phyloP scores from a whole-genome alignment of 805 yeast genomes.

The Ogataea trehaloabstinens region DNA sequence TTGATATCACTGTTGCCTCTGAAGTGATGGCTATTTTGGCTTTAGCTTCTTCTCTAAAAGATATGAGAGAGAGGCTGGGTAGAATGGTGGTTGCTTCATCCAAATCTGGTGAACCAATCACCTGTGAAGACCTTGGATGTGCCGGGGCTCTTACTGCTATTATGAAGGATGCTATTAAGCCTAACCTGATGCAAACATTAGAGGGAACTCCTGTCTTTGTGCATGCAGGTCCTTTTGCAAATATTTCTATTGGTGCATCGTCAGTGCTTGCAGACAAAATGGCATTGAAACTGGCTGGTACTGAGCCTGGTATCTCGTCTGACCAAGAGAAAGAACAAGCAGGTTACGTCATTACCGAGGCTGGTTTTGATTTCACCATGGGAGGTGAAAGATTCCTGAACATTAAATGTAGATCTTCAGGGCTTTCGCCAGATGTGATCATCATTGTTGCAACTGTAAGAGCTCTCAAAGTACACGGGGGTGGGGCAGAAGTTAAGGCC shows the following conservation, averaged over 20 bases:
- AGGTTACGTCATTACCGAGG: conserved; percentile 95
- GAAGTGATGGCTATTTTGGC: conserved; percentile 97
- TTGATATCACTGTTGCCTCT: conserved; percentile 94
- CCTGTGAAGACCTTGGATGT: conserved; percentile 92
- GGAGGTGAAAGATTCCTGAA: conserved; percentile 97
- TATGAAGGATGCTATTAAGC: conserved; percentile 93
- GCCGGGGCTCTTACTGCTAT: conserved; percentile 96
- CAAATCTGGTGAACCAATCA: conserved; percentile 72
- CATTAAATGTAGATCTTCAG: conserved; percentile 91
- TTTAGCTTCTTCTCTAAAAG: conserved; percentile 69
- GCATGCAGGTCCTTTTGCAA: conserved; percentile 98
- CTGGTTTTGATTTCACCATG: conserved; percentile 98
- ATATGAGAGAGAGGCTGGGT: conserved; percentile 86
- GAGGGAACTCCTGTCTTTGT: conserved; percentile 98
- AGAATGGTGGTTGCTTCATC: conserved; percentile 85
- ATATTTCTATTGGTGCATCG: conserved; percentile 94
- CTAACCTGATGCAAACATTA: conserved; percentile 93
- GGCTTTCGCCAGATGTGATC: conserved; percentile 82
- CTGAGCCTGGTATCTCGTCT: conserved; percentile 40
- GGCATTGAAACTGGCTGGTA: conserved; percentile 87
- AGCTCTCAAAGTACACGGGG: conserved; percentile 96
- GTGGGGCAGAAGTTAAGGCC: conserved; percentile 95
- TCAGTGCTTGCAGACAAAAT: conserved; percentile 91
- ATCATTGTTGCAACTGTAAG: conserved; percentile 95
- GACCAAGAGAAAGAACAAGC: conserved; percentile 38